These are phyloP conservation scores for Penicillium brevicompactum DNA, from an alignment of 2,329 filamentous ascomycete species.

Conservation along the genomic window DNA sequence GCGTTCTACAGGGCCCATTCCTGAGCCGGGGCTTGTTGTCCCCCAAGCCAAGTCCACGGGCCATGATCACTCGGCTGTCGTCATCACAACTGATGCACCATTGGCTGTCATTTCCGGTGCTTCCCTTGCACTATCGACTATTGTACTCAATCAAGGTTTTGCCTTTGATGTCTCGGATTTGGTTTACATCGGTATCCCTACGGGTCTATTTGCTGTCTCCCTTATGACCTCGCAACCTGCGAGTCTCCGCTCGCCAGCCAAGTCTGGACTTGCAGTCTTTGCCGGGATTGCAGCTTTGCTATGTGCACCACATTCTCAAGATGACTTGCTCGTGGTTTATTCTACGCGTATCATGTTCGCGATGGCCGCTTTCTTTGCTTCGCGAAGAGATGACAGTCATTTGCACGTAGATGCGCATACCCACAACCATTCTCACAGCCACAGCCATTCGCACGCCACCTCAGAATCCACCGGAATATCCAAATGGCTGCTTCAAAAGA, in stretches of 20 bases:
- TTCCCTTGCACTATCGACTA: conserved; percentile 25
- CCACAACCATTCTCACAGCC: conserved; percentile 29
- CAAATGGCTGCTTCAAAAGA: conserved; percentile 68
- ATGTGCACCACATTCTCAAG: conserved; percentile 31
- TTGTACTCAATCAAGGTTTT: conserved; percentile 25
- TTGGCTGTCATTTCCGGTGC: conserved; percentile 31
- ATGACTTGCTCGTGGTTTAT: conserved; percentile 31
- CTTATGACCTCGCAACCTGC: conserved; percentile 27
- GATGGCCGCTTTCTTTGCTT: conserved; percentile 33
- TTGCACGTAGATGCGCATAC: conserved; percentile 31
- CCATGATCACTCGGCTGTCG: conserved; percentile 9
- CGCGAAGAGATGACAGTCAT: conserved; percentile 36
- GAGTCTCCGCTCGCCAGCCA: conserved; percentile 31
- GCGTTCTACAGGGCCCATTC: conserved; percentile 20
- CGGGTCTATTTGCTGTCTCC: conserved; percentile 30
- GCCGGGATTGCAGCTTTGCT: conserved; percentile 31
- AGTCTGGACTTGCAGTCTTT: conserved; percentile 34
- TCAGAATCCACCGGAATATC: conserved; percentile 68
- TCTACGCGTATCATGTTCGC: conserved; percentile 30
- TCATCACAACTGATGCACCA: conserved; percentile 28
- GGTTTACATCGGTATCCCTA: conserved; percentile 24
- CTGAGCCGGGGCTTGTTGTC: conserved; percentile 27
- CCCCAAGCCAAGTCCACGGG: conserved; percentile 13
- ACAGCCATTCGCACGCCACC: conserved; percentile 38
- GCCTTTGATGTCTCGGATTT: conserved; percentile 26